phyloP scores from a whole-genome alignment of 2,329 filamentous ascomycete species.

The Trematosphaeria pertusa region DNA sequence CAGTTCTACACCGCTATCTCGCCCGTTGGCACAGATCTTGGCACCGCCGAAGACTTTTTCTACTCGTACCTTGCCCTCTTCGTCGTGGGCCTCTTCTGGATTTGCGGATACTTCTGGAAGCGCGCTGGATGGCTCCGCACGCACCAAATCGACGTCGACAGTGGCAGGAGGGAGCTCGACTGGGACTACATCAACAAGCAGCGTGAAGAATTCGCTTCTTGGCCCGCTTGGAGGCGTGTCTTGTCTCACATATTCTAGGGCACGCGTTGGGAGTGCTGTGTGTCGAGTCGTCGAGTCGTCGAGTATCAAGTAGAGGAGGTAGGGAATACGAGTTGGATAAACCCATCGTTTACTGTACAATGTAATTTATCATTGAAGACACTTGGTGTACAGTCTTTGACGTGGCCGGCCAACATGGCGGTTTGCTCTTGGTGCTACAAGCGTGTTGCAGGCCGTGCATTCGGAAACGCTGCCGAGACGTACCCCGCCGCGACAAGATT shows the following conservation, averaged over 20 bases:
- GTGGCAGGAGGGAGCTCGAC: conserved; percentile 68
- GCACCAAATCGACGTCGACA: conserved; percentile 71
- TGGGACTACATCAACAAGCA: conserved; percentile 68
- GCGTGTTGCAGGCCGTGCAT: too few species aligned
- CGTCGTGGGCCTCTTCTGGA: conserved; percentile 52
- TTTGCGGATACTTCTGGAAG: conserved; percentile 69
- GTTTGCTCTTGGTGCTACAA: too few species aligned
- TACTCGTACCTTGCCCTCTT: conserved; percentile 55
- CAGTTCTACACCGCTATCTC: conserved; percentile 51
- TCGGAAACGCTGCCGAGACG: too few species aligned
- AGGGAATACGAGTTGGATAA: too few species aligned
- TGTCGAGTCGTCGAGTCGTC: too few species aligned
- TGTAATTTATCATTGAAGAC: too few species aligned
- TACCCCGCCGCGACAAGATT: too few species aligned
- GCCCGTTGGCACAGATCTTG: conserved; percentile 35
- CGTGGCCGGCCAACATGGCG: too few species aligned
- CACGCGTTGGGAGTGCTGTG: too few species aligned
- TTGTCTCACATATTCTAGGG: conserved; percentile 37
- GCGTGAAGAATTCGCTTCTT: conserved; percentile 57
- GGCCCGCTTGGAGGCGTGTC: conserved; percentile 58
- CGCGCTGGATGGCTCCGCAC: conserved; percentile 64
- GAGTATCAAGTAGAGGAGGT: too few species aligned
- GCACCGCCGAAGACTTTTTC: conserved; percentile 55
- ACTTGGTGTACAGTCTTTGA: too few species aligned
- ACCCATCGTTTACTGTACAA: too few species aligned